phyloP scores from a whole-genome alignment of 441 rosid genomes.

The Rhodomyrtus psidioides region DNA sequence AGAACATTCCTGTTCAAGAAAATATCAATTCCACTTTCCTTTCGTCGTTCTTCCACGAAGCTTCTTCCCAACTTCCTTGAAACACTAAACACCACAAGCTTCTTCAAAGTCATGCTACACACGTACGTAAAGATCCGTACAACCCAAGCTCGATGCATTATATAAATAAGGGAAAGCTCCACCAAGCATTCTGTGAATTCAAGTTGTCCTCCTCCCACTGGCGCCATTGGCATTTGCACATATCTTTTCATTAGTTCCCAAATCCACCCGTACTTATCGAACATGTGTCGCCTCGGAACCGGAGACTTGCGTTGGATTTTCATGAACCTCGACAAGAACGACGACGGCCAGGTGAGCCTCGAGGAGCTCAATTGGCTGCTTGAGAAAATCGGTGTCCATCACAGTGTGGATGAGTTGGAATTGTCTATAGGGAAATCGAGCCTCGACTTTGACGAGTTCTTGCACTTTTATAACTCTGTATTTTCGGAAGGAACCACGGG shows the following conservation, averaged over 20 bases:
- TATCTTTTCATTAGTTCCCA: neutral
- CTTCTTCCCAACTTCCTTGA: neutral
- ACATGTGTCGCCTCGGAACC: no score
- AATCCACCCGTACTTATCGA: neutral
- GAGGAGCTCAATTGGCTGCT: constrained; percentile 73
- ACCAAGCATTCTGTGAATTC: neutral
- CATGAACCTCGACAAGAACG: constrained; percentile 54
- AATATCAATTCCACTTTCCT: neutral
- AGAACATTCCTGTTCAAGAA: neutral
- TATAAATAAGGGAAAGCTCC: neutral
- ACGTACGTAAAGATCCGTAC: neutral
- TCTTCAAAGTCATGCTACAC: neutral
- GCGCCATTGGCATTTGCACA: neutral
- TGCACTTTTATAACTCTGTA: constrained; percentile 41
- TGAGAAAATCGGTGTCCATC: constrained; percentile 30
- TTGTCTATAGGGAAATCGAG: constrained; percentile 39
- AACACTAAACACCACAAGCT: neutral
- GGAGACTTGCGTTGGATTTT: constrained; percentile 40
- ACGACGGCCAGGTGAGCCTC: constrained; percentile 49
- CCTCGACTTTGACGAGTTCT: constrained; percentile 49
- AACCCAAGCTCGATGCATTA: neutral
- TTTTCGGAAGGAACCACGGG: neutral
- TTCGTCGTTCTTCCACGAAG: neutral
- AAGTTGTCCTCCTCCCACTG: neutral
- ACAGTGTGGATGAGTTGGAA: constrained; percentile 38